Conservation (phyloP, 768 basidiomycete species). For the Boletus subcaerulescens region DNA sequence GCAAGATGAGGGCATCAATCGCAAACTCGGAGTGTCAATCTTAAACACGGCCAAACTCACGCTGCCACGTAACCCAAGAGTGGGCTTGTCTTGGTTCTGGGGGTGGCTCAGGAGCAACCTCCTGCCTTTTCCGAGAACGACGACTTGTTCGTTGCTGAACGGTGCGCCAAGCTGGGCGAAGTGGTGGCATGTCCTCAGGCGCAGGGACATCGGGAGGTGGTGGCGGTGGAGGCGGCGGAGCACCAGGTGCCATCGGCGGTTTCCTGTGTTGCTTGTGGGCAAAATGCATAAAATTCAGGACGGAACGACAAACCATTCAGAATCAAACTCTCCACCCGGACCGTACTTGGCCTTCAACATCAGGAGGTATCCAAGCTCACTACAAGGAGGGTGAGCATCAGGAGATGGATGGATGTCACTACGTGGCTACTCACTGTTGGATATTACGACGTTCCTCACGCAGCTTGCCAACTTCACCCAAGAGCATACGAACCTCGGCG, state of each 20-base stretch:
- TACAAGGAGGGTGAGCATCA: slow-evolving; percentile 26
- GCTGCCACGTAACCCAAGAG: slow-evolving; percentile 68
- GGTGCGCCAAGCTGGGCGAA: slow-evolving; percentile 63
- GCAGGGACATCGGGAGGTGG: slow-evolving; percentile 42
- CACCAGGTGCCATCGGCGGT: slow-evolving; percentile 39
- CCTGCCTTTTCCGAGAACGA: slow-evolving; percentile 44
- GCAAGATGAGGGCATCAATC: slow-evolving; percentile 7
- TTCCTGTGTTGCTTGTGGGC: slow-evolving; percentile 36
- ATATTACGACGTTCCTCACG: slow-evolving; percentile 74
- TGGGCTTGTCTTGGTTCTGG: slow-evolving; percentile 41
- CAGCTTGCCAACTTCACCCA: slow-evolving; percentile 80
- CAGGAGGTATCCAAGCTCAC: slow-evolving; percentile 74
- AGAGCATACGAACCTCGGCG: slow-evolving; percentile 77
- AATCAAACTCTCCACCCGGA: slow-evolving; percentile 83
- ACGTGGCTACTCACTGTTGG: slow-evolving; percentile 59
- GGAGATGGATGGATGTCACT: not conserved
- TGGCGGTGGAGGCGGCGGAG: slow-evolving; percentile 44
- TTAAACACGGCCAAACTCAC: slow-evolving; percentile 41
- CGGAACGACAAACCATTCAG: slow-evolving; percentile 58
- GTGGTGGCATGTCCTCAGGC: slow-evolving; percentile 42
- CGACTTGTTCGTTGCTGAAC: slow-evolving; percentile 38
- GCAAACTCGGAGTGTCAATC: not conserved
- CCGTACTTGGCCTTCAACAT: slow-evolving; percentile 72
- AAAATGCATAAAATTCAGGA: not conserved
- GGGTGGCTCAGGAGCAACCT: slow-evolving; percentile 31